These are phyloP conservation scores for Aspergillus steynii DNA, from an alignment of 495 filamentous ascomycete genomes.

Conservation along the genomic window DNA sequence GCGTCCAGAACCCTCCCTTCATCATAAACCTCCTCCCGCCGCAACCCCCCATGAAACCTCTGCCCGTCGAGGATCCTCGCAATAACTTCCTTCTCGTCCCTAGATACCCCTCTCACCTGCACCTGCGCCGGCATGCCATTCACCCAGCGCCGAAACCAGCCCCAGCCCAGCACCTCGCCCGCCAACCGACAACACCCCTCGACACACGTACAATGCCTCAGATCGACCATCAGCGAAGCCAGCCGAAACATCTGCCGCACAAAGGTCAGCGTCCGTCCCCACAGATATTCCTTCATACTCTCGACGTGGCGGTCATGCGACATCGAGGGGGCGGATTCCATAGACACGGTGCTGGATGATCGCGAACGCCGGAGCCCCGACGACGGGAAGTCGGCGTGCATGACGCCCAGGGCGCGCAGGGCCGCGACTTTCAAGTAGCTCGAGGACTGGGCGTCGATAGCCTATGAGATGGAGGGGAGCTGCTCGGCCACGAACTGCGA, in stretches of 20 bases:
- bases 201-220: conserved; percentile 8
- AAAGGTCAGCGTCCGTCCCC: conserved; percentile 19
- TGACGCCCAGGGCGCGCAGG: background rate
- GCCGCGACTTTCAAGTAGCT: background rate
- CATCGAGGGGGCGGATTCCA: background rate
- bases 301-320: conserved; percentile 6
- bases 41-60: background rate
- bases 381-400: background rate
- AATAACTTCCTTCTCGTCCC: conserved; percentile 8
- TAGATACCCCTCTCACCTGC: conserved; percentile 4
- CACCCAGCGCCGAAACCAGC: conserved; percentile 12
- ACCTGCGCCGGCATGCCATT: conserved; percentile 13
- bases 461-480: background rate
- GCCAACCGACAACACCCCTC: conserved; percentile 16
- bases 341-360: background rate
- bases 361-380: background rate
- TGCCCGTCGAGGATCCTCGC: conserved; percentile 5
- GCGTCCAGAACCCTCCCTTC: background rate
- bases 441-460: background rate
- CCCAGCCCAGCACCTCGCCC: conserved; percentile 13
- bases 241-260: conserved; percentile 13
- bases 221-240: conserved; percentile 8
- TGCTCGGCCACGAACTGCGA: conserved; percentile 3
- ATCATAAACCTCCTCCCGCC: conserved; percentile 10
- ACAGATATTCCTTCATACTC: conserved; percentile 13